Percentiles rank a stretch among this genome's conserved stretches.
Conservation (phyloP, 179 eudicot genomes). For the Spinacia oleracea region DNA sequence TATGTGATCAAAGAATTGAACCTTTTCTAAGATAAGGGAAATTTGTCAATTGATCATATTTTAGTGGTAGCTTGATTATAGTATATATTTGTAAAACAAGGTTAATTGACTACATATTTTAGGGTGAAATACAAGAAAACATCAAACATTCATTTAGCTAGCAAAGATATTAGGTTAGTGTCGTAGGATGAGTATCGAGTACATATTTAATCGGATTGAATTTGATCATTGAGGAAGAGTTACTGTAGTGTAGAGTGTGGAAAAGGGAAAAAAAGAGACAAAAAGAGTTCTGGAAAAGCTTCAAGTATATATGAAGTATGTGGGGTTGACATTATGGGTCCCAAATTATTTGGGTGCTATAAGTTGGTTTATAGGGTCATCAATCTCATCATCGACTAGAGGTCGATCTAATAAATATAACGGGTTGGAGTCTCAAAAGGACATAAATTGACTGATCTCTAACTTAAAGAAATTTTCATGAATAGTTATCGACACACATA, state of each 20-base stretch:
- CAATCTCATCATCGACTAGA: no score
- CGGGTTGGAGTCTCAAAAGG: no score
- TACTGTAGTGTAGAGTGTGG: not conserved
- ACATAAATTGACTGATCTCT: no score
- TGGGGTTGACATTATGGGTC: no score
- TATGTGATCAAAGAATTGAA: not conserved
- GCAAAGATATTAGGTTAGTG: not conserved
- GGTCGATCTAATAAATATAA: no score
- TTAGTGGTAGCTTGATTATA: not conserved
- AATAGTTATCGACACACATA: no score
- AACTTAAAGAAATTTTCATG: no score
- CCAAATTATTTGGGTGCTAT: not conserved
- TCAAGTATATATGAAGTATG: not conserved
- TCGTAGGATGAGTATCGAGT: conserved; percentile 8
- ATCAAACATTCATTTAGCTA: not conserved
- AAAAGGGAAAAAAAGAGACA: conserved; percentile 4
- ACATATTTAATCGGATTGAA: not conserved
- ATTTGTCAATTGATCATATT: not conserved
- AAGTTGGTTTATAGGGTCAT: not conserved
- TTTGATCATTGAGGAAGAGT: not conserved
- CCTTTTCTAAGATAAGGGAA: not conserved
- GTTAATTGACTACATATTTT: not conserved
- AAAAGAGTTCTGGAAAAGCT: not conserved
- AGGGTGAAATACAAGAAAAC: not conserved
- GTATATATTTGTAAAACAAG: not conserved